Evolutionary conservation across 2,329 filamentous ascomycete species (phyloP).

Genomic region (Exserohilum rostratum): DNA sequence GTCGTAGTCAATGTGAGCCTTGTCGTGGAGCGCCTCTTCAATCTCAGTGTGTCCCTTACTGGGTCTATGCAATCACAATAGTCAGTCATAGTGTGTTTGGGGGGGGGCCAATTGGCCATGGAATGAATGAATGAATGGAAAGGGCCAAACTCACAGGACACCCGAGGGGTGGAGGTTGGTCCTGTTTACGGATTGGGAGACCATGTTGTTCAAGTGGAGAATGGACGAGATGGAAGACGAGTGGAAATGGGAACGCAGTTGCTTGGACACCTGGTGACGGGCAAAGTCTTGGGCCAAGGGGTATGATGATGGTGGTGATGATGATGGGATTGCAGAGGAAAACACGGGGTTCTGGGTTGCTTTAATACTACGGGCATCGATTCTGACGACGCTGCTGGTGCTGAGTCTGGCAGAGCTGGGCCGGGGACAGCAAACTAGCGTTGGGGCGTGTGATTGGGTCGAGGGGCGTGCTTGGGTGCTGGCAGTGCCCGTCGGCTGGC

Average conservation of each 20-base stretch:
- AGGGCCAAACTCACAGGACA: slow-evolving; percentile 72
- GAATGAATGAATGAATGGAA: slow-evolving; percentile 11
- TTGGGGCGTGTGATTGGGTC: slow-evolving; percentile 33
- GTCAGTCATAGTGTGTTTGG: slow-evolving; percentile 21
- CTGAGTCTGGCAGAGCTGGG: slow-evolving; percentile 27
- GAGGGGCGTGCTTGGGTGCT: slow-evolving; percentile 17
- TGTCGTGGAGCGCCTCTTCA: slow-evolving; percentile 96
- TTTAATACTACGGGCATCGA: slow-evolving; percentile 46
- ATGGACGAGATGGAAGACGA: slow-evolving; percentile 59
- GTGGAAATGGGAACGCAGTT: slow-evolving; percentile 64
- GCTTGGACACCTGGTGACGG: slow-evolving; percentile 63
- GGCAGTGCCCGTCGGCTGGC: slow-evolving; percentile 29
- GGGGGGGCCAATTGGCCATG: neutral
- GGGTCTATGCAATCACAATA: slow-evolving; percentile 61
- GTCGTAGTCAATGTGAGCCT: slow-evolving; percentile 98
- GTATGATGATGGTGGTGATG: slow-evolving; percentile 42
- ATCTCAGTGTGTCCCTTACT: slow-evolving; percentile 91
- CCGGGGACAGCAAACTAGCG: slow-evolving; percentile 32
- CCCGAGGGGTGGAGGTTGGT: slow-evolving; percentile 88
- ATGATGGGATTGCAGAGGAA: slow-evolving; percentile 48
- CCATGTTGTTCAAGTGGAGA: slow-evolving; percentile 47
- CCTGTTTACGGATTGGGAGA: slow-evolving; percentile 75
- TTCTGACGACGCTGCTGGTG: slow-evolving; percentile 38
- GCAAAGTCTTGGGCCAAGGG: slow-evolving; percentile 62
- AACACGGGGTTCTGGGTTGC: slow-evolving; percentile 43